Evolutionary conservation across 1,139 yeast species (phyloP).

Genomic region (Geotrichum klebahnii): DNA sequence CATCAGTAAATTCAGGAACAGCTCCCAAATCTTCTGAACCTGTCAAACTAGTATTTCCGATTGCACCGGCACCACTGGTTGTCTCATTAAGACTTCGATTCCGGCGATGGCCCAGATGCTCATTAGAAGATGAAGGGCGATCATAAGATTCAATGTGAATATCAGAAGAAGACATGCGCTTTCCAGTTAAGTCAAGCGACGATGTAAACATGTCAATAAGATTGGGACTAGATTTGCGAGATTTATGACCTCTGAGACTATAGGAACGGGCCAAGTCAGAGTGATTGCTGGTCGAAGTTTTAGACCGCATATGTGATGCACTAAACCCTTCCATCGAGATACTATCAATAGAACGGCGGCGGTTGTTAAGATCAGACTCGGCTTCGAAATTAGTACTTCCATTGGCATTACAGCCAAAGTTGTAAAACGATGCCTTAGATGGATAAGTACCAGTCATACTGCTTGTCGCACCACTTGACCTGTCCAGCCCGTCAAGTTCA

Average conservation of each 20-base stretch:
- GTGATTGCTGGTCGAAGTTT: slow-evolving; percentile 16
- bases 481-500: slow-evolving; percentile 30
- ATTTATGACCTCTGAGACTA: slow-evolving; percentile 28
- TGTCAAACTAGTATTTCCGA: slow-evolving; percentile 12
- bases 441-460: slow-evolving; percentile 3
- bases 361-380: slow-evolving; percentile 14
- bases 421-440: slow-evolving; percentile 8
- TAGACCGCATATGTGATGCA: slow-evolving; percentile 11
- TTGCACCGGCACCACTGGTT: slow-evolving; percentile 1
- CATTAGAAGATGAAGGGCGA: slow-evolving; percentile 4
- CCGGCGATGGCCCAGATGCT: slow-evolving; percentile 26
- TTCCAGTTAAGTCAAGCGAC: slow-evolving; percentile 19
- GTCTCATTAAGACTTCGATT: slow-evolving; percentile 31
- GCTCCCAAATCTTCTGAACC: slow-evolving; percentile 10
- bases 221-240: slow-evolving; percentile 33
- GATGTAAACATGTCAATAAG: slow-evolving; percentile 31
- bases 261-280: slow-evolving; percentile 22
- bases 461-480: slow-evolving; percentile 12
- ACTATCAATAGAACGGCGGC: slow-evolving; percentile 20
- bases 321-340: slow-evolving; percentile 16
- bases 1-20: slow-evolving; percentile 12
- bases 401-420: slow-evolving; percentile 1
- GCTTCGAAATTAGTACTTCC: slow-evolving; percentile 8
- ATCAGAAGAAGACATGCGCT: slow-evolving; percentile 18
- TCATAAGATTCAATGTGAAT: slow-evolving; percentile 10